Evolutionary conservation across 176 grass and related monocot genomes (phyloP).

Genomic region (Olyra latifolia): DNA sequence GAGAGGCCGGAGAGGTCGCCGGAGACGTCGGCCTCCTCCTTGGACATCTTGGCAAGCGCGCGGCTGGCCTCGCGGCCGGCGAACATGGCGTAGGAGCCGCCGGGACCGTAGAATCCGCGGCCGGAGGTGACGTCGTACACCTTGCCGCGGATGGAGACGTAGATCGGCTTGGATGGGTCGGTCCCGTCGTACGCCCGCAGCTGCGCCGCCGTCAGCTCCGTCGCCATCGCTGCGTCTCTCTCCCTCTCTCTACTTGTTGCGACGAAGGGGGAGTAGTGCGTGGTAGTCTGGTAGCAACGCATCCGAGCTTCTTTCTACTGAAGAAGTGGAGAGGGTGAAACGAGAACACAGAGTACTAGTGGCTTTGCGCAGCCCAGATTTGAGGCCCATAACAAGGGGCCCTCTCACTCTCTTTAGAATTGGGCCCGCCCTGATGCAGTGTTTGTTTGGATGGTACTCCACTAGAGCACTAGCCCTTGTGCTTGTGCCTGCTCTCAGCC

Average conservation of each 20-base stretch:
- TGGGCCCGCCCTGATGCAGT: too few species aligned
- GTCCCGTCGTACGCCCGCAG: slow-evolving; percentile 74
- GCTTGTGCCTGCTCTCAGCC: too few species aligned
- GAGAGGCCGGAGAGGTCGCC: slow-evolving; percentile 69
- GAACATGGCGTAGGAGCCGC: slow-evolving; percentile 84
- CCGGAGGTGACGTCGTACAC: slow-evolving; percentile 89
- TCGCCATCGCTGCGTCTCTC: slow-evolving; percentile 22
- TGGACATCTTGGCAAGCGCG: slow-evolving; percentile 95
- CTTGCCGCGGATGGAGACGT: slow-evolving; percentile 75
- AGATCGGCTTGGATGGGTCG: slow-evolving; percentile 84
- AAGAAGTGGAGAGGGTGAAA: background rate
- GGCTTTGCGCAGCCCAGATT: background rate
- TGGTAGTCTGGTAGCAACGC: too few species aligned
- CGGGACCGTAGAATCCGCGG: slow-evolving; percentile 86
- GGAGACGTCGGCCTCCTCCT: slow-evolving; percentile 60
- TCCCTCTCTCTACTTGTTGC: background rate
- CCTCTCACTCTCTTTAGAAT: too few species aligned
- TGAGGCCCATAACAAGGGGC: background rate
- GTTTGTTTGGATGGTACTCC: too few species aligned
- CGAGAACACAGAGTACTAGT: background rate
- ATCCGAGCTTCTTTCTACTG: too few species aligned
- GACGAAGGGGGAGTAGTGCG: background rate
- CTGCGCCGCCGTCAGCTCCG: slow-evolving; percentile 87
- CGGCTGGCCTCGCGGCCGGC: slow-evolving; percentile 84
- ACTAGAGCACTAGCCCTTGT: too few species aligned